Evolutionary conservation across 805 yeast species (phyloP).

Genomic region (Schwanniomyces pseudopolymorphus): DNA sequence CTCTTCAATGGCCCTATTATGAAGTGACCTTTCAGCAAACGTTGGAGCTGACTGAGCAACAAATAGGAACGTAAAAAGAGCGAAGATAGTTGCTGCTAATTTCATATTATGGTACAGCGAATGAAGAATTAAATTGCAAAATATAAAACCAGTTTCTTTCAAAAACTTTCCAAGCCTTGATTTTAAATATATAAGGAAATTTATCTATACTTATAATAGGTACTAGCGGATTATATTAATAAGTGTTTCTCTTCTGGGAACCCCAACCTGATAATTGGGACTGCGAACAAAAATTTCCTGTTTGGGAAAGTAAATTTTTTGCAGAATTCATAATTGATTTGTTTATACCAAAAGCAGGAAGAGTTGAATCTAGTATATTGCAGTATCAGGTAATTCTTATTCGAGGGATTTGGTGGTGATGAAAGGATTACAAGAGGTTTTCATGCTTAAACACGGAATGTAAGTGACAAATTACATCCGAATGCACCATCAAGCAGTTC

Average conservation of each 20-base stretch:
- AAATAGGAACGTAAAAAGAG: constrained; percentile 24
- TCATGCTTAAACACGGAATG: not conserved
- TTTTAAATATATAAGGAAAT: not conserved
- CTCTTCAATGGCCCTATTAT: constrained; percentile 7
- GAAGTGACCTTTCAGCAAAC: constrained; percentile 7
- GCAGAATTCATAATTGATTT: not conserved
- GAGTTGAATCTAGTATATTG: not conserved
- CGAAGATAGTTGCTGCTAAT: constrained; percentile 28
- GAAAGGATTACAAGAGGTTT: not conserved
- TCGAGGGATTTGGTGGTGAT: not conserved
- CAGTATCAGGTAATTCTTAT: not conserved
- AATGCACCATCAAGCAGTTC: not conserved
- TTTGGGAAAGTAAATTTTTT: not conserved
- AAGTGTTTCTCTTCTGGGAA: not conserved
- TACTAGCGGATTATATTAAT: not conserved
- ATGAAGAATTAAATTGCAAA: not conserved
- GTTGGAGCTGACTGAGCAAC: constrained; percentile 37
- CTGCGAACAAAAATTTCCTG: constrained; percentile 1
- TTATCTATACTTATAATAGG: not conserved
- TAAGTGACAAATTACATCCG: not conserved
- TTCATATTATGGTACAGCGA: constrained; percentile 20
- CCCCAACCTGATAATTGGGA: not conserved
- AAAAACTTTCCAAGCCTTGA: not conserved
- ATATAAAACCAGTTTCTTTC: not conserved
- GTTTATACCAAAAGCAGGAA: not conserved